phyloP scores from a whole-genome alignment of 2,329 filamentous ascomycete species.

The Endothia cerciana region DNA sequence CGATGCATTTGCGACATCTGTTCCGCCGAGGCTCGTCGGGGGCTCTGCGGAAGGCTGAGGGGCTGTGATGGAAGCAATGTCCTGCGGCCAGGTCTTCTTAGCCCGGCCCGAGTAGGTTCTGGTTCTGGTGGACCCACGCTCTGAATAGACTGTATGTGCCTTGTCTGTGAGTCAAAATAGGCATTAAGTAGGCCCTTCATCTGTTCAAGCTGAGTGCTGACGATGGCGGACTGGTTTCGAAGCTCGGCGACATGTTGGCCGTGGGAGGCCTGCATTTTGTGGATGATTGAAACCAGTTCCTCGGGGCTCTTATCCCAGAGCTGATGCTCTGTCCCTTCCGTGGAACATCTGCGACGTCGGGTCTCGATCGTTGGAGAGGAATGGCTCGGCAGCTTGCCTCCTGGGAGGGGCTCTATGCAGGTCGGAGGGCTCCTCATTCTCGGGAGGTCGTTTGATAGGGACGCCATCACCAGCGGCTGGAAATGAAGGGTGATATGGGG shows the following conservation, averaged over 20 bases:
- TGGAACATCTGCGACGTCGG: no score
- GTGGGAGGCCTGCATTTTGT: slow-evolving; percentile 41
- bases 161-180: slow-evolving; percentile 33
- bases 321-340: slow-evolving; percentile 30
- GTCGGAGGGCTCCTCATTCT: slow-evolving; percentile 22
- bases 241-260: slow-evolving; percentile 40
- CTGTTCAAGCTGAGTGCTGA: slow-evolving; percentile 41
- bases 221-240: slow-evolving; percentile 39
- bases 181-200: slow-evolving; percentile 37
- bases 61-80: slow-evolving; percentile 12
- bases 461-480: neutral
- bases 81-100: neutral
- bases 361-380: neutral
- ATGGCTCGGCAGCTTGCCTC: neutral
- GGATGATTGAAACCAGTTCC: slow-evolving; percentile 42
- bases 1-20: neutral
- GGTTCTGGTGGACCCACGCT: slow-evolving; percentile 34
- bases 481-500: neutral
- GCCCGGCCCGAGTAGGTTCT: neutral
- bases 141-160: slow-evolving; percentile 39
- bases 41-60: neutral
- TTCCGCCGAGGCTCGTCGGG: no score
- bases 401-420: slow-evolving; percentile 10
- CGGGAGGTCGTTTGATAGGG: slow-evolving; percentile 28
- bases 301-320: slow-evolving; percentile 39